Conservation (phyloP, 768 basidiomycete species). For the Gymnopilus junonius region DNA sequence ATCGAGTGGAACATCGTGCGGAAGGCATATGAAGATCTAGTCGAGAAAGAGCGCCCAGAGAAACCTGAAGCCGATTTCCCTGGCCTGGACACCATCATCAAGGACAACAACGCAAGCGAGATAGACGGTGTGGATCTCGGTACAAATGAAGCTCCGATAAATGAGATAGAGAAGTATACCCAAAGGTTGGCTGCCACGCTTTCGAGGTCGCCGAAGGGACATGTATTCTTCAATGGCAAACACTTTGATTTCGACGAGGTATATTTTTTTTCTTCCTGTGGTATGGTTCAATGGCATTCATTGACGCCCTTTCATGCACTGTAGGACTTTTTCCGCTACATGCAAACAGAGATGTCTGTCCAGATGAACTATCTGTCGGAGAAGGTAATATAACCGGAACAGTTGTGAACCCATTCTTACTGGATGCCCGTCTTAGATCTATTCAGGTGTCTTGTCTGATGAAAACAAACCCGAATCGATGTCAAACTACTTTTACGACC, state of each 20-base stretch:
- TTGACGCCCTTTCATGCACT: conserved; percentile 1
- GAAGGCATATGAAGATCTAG: conserved; percentile 42
- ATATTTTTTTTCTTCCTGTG: conserved; percentile 27
- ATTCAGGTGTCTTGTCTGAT: conserved; percentile 60
- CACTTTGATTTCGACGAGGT: conserved; percentile 72
- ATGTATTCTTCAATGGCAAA: conserved; percentile 91
- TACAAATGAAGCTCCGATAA: conserved; percentile 39
- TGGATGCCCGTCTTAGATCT: conserved; percentile 48
- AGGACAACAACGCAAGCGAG: background rate
- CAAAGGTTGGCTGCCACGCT: conserved; percentile 59
- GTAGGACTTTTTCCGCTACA: conserved; percentile 66
- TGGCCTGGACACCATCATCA: conserved; percentile 25
- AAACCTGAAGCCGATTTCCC: conserved; percentile 29
- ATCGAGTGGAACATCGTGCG: conserved; percentile 50
- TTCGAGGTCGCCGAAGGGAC: conserved; percentile 50
- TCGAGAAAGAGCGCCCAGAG: conserved; percentile 28
- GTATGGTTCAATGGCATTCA: background rate
- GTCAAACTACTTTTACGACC: conserved; percentile 86
- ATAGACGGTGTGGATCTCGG: background rate
- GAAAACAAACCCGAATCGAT: conserved; percentile 49
- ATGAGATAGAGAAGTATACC: conserved; percentile 55
- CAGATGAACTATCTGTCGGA: conserved; percentile 78
- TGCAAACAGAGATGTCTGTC: conserved; percentile 61
- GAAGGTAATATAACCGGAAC: conserved; percentile 45
- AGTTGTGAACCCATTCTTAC: background rate